Conservation (phyloP, 768 basidiomycete species). For the Serendipita vermifera region DNA sequence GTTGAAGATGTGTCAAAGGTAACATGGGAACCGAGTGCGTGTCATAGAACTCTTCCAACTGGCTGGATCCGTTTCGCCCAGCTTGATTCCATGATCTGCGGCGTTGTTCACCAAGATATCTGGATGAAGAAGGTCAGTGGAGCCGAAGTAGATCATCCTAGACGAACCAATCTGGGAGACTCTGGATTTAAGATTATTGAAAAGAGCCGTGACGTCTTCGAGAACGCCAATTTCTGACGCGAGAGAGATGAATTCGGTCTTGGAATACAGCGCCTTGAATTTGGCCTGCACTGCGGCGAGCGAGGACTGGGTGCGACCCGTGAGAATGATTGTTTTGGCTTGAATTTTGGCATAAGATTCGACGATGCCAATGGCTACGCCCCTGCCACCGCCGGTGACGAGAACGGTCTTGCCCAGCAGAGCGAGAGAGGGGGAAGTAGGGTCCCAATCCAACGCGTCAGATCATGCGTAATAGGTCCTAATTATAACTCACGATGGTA, state of each 20-base stretch:
- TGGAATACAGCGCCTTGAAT: background rate
- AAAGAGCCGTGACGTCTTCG: background rate
- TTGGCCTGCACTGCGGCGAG: background rate
- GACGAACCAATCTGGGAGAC: background rate
- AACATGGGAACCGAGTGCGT: too few relatives aligned
- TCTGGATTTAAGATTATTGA: background rate
- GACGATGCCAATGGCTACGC: background rate
- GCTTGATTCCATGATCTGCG: background rate
- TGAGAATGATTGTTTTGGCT: constrained; percentile 4
- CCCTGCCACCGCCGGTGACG: background rate
- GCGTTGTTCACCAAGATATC: constrained; percentile 5
- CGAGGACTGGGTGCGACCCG: background rate
- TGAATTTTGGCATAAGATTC: background rate
- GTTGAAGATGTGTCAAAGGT: too few relatives aligned
- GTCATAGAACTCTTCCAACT: background rate
- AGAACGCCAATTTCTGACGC: background rate
- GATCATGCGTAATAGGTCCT: background rate
- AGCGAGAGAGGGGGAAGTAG: background rate
- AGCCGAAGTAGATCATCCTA: background rate
- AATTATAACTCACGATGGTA: background rate
- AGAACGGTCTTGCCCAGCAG: background rate
- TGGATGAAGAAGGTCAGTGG: background rate
- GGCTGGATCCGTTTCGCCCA: background rate
- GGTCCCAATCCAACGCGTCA: too few relatives aligned
- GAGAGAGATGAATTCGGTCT: background rate